Percentiles rank a stretch among this genome's conserved stretches.
These are phyloP conservation scores for Mortierella sp. DNA, from an alignment of 371 early-diverging fungal species.

Conservation along the genomic window DNA sequence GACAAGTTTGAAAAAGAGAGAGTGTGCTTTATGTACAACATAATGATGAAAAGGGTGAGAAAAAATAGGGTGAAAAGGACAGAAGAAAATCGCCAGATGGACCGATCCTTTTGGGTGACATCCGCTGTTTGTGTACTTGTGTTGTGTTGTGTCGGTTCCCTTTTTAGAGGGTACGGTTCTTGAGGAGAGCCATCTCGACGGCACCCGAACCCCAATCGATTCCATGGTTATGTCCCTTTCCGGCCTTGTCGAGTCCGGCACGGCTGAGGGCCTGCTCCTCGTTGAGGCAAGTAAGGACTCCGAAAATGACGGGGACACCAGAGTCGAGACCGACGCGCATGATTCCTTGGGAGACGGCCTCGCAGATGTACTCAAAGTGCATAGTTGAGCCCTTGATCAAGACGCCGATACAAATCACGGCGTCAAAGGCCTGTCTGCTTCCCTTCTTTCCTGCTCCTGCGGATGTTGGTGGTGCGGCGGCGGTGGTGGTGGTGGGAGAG, in stretches of 20 bases:
- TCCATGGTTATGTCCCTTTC: constrained; percentile 93
- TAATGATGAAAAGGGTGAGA: too few species aligned
- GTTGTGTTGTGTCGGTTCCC: background rate
- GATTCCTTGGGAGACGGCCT: constrained; percentile 90
- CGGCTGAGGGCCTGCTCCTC: constrained; percentile 94
- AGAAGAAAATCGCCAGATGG: too few species aligned
- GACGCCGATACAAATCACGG: constrained; percentile 94
- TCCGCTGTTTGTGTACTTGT: too few species aligned
- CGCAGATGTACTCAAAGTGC: constrained; percentile 98
- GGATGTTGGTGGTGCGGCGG: constrained; percentile 21
- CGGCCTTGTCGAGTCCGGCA: constrained; percentile 73
- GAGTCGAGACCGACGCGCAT: constrained; percentile 95
- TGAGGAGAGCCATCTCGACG: constrained; percentile 92
- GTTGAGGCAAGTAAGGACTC: constrained; percentile 94
- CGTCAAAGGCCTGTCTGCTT: constrained; percentile 80
- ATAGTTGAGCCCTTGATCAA: constrained; percentile 98
- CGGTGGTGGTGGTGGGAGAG: constrained; percentile 32
- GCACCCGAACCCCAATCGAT: constrained; percentile 97
- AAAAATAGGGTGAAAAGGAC: too few species aligned
- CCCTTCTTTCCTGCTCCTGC: constrained; percentile 6
- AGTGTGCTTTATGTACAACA: too few species aligned
- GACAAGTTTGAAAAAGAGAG: too few species aligned
- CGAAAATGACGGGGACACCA: constrained; percentile 93
- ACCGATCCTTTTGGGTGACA: too few species aligned
- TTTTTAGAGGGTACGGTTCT: constrained; percentile 64